A percentile compares a stretch with the other conserved stretches of the same genome.
These are phyloP conservation scores for Pseudocercospora ulei DNA, from an alignment of 2,329 filamentous ascomycete genomes.

Conservation along the genomic window DNA sequence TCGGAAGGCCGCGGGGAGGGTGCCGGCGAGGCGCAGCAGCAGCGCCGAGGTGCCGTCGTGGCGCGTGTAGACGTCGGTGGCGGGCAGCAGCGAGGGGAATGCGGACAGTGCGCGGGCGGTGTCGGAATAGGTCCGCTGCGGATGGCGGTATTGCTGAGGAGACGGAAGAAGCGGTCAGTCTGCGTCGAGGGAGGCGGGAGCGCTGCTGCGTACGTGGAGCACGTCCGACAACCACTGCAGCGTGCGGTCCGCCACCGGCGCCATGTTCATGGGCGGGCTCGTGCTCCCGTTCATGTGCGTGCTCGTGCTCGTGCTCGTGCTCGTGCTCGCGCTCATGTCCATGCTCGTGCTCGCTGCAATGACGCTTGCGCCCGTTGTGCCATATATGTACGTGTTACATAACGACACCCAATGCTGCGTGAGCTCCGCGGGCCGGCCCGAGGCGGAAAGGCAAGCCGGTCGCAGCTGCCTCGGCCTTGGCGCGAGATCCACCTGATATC, in stretches of 20 bases:
- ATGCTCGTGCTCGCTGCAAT: no score
- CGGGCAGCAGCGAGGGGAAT: slow-evolving; percentile 68
- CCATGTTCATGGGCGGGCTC: no score
- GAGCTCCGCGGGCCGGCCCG: no score
- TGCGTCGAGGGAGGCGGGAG: background rate
- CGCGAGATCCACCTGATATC: no score
- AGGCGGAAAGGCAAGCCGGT: no score
- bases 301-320: no score
- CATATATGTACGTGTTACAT: no score
- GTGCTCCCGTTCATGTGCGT: no score
- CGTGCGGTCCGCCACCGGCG: slow-evolving; percentile 73
- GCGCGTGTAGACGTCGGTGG: slow-evolving; percentile 93
- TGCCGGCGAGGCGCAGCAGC: slow-evolving; percentile 76
- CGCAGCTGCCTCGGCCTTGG: no score
- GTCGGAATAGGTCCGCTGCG: slow-evolving; percentile 86
- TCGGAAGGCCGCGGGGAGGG: slow-evolving; percentile 81
- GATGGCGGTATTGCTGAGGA: slow-evolving; percentile 77
- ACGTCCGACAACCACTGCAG: slow-evolving; percentile 94
- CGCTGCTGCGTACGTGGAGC: slow-evolving; percentile 49
- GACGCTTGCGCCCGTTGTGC: no score
- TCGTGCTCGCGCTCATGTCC: no score
- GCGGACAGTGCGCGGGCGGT: slow-evolving; percentile 71
- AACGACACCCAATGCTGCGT: no score
- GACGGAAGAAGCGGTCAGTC: slow-evolving; percentile 3
- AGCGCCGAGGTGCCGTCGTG: slow-evolving; percentile 79